Evolutionary conservation across 2,329 filamentous ascomycete genomes (phyloP), one percentile per base, ranked within the genome.

Genomic region (Diplodia scrobiculata): DNA sequence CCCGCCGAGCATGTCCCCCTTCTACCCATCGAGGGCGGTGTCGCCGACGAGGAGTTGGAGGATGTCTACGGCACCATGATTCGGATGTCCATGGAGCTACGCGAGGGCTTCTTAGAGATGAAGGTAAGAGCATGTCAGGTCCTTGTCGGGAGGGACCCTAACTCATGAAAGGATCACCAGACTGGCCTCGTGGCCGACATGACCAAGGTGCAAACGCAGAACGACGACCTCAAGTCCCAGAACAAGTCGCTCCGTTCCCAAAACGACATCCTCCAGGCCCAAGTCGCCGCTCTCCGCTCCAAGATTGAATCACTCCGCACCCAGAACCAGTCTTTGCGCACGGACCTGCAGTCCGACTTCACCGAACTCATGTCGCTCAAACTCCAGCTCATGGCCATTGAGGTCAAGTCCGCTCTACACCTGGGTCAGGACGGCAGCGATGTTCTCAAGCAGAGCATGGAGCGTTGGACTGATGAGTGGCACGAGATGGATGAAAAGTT

Each of bases 281-380:
- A 55, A 27, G 65, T 62, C 34, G 47, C 48, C 36, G 65, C 54
- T 14, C 50, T 62, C 52, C 72, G 76, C 51, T 68, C 67, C 50
- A 72, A 75, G 63, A 69, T 73, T 17, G 69, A 75, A 54, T 68
- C 68, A 14, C 68, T 79, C 9, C 72, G 73, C 32, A 72, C 74
- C 11, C 75, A 78, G 68, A 79, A 79, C 63, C 76, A 78, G 59
- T 70, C 70, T 11, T 68, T 80, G 55, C 72, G 73, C 50, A 69
- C 72, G 2, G 76, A 78, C 64, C 69, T 79, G 19, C 75, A 73
- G 32, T 75, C 77, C 68, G 76, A 78, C 62, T 74, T 78, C 65
- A 74, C 72, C 60, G 76, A 79, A 65, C 70, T 79, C 21, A 71
- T 79, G 45, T 78, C 75, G 63, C 68, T 79, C 51, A 77, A 78